Evolutionary conservation across 352 stramenopile genomes (phyloP).

Genomic region (Phytophthora boehmeriae): DNA sequence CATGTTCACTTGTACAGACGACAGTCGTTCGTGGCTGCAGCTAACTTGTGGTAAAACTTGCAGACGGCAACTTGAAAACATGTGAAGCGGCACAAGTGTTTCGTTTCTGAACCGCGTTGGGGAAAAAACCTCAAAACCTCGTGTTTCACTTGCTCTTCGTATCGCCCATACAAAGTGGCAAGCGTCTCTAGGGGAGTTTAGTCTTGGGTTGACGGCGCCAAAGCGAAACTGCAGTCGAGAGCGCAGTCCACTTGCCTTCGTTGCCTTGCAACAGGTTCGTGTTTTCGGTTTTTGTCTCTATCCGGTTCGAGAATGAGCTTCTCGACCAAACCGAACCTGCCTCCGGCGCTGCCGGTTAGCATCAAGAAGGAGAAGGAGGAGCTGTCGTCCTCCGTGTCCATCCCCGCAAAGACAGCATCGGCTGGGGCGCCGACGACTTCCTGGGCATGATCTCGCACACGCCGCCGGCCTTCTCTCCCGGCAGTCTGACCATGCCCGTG

Average conservation of each 20-base stretch:
- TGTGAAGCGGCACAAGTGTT: too few relatives aligned
- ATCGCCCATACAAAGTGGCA: too few relatives aligned
- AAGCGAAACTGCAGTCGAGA: conserved; percentile 33
- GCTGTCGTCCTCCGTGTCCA: conserved; percentile 31
- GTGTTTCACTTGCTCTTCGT: too few relatives aligned
- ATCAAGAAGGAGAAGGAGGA: conserved; percentile 75
- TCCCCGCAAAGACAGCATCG: conserved; percentile 79
- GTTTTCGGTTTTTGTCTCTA: conserved; percentile 6
- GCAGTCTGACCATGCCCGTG: conserved; percentile 88
- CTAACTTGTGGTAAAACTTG: too few relatives aligned
- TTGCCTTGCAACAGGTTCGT: too few relatives aligned
- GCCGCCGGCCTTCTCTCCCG: conserved; percentile 89
- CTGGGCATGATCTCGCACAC: conserved; percentile 91
- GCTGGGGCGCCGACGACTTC: conserved; percentile 86
- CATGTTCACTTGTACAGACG: too few relatives aligned
- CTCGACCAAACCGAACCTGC: conserved; percentile 53
- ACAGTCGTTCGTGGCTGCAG: too few relatives aligned
- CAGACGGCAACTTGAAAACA: too few relatives aligned
- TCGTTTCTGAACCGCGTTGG: too few relatives aligned
- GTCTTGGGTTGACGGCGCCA: conserved; percentile 27
- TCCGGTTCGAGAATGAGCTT: conserved; percentile 39
- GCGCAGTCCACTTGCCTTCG: not conserved
- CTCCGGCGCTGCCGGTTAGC: conserved; percentile 64
- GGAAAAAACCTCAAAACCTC: too few relatives aligned
- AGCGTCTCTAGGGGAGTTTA: too few relatives aligned